Evolutionary conservation across 495 filamentous ascomycete genomes (phyloP), one percentile per base, ranked within the genome.

Genomic region (Xylaria scruposa): DNA sequence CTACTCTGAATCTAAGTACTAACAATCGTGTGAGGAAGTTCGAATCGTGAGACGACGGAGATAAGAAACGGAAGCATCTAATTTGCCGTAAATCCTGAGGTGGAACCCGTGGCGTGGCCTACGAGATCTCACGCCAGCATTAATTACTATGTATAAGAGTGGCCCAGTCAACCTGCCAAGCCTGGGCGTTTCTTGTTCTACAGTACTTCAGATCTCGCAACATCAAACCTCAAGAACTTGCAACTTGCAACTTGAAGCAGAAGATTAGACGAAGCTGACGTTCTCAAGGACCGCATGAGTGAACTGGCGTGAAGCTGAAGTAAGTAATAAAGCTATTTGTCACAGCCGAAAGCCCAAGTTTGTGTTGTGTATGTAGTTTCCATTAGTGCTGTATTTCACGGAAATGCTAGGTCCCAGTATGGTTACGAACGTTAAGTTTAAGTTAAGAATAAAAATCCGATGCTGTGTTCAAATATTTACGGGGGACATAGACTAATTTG

Each of bases 21-120:
- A 5, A n/a, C 46, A 31, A 54, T 56, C 15, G 17, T 67, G 49
- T 26, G 49, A 67, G 33, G 65, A 29, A 67, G 46, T 66, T 66
- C 15, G 46, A 49, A 66, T 67, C 5, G 63, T 63, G 31, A 42
- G 49, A n/a, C 6, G 29, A 26, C 44, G 29, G 44, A 51, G 63
- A 67, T 67, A 67, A 67, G 65, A 67, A 56, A 67, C 19, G n/a
- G 33, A 51, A 19, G 33, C 65, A 29, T 42, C 47, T 67, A 36
- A 67, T 67, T 67, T 54, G 65, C 49, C 49, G 12, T 31, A 40
- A 38, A 38, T 10, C 63, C 4, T n/a, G 29, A 38, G 9, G 38
- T 44, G n/a, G 29, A 44, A 29, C 38, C 21, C 10, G n/a, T 38
- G 58, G 19, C 58, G 31, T 38, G 10, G 58, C 10, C 17, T 38